Conservation (phyloP, 768 basidiomycete species). For the Mycena rosella region DNA sequence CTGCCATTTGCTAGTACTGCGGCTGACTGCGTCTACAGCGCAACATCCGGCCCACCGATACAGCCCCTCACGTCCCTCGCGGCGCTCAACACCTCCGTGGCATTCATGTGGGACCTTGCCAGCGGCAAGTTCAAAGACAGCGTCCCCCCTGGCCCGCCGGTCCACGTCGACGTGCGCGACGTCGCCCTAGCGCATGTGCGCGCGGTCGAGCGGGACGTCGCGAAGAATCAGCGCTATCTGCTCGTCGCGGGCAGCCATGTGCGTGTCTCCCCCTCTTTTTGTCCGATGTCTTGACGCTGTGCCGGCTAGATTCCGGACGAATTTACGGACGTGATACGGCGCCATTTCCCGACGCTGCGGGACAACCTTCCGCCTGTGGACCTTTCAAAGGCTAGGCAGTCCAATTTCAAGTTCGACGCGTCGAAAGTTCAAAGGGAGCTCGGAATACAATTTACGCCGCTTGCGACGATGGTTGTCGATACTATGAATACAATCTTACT, state of each 20-base stretch:
- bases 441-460: no score
- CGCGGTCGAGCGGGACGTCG: constrained; percentile 57
- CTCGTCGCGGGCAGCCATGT: background rate
- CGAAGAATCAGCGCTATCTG: constrained; percentile 61
- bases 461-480: no score
- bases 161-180: constrained; percentile 54
- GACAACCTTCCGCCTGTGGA: constrained; percentile 2
- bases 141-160: background rate
- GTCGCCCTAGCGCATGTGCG: constrained; percentile 60
- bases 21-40: background rate
- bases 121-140: constrained; percentile 3
- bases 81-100: constrained; percentile 45
- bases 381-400: no score
- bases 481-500: no score
- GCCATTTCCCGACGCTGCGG: constrained; percentile 8
- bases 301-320: background rate
- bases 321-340: background rate
- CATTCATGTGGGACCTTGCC: constrained; percentile 12
- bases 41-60: constrained; percentile 40
- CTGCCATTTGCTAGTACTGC: background rate
- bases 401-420: no score
- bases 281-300: no score
- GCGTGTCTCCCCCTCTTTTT: background rate
- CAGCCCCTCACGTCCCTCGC: constrained; percentile 43
- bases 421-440: no score